Conservation (phyloP, 768 basidiomycete genomes). For the Astraeus odoratus region DNA sequence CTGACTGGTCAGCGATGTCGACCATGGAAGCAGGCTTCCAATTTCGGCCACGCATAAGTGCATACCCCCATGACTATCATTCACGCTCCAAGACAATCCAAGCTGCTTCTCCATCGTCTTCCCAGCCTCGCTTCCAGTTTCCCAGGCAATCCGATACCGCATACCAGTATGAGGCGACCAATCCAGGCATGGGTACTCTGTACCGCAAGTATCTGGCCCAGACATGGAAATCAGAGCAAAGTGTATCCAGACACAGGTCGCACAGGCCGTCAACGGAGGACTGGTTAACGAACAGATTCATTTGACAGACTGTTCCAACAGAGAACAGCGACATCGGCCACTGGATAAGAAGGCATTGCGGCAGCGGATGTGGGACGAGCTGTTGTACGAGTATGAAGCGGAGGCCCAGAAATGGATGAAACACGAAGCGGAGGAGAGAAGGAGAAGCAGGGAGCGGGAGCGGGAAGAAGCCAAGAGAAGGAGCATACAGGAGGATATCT, state of each 20-base stretch:
- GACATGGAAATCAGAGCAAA: constrained; percentile 47
- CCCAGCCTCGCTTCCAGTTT: constrained; percentile 14
- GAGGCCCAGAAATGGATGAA: constrained; percentile 50
- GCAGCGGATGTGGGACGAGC: constrained; percentile 45
- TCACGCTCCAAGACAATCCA: constrained; percentile 19
- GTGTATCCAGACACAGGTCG: constrained; percentile 35
- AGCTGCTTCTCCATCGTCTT: constrained; percentile 3
- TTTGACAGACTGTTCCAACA: constrained; percentile 25
- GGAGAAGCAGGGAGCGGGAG: constrained; percentile 39
- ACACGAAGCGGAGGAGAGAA: constrained; percentile 40
- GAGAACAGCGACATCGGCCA: constrained; percentile 17
- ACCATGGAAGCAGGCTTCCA: constrained; percentile 25
- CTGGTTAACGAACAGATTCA: constrained; percentile 54
- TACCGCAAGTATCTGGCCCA: constrained; percentile 26
- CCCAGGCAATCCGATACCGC: constrained; percentile 16
- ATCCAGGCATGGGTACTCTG: constrained; percentile 9
- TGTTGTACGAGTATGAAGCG: constrained; percentile 43
- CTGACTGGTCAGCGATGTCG: constrained; percentile 8
- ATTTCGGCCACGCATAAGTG: constrained; percentile 21
- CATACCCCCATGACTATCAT: constrained; percentile 13
- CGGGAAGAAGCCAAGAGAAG: constrained; percentile 36
- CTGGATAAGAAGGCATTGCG: constrained; percentile 25
- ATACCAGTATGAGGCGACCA: constrained; percentile 11
- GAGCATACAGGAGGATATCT: constrained; percentile 48
- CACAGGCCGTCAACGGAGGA: constrained; percentile 48